These are phyloP conservation scores for Stenogyne calaminthoides DNA, from an alignment of 305 asterid species.

Conservation along the genomic window DNA sequence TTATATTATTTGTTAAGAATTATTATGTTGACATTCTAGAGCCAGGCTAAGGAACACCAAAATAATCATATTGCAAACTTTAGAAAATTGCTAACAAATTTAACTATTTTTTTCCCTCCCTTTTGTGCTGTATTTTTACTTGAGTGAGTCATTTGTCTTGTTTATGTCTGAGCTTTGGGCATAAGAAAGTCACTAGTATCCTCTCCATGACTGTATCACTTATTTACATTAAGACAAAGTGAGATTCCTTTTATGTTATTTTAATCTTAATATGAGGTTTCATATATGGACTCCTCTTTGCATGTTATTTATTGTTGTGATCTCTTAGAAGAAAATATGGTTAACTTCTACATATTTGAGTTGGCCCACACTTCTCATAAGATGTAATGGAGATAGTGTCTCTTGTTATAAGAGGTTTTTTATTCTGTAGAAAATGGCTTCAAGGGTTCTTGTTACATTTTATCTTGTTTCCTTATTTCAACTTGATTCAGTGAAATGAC, in stretches of 20 bases:
- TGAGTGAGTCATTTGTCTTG: not conserved
- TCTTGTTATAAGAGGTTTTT: slow-evolving; percentile 12
- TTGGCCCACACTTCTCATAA: too few species aligned
- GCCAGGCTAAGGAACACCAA: slow-evolving; percentile 2
- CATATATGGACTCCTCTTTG: too few species aligned
- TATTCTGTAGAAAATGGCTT: slow-evolving; percentile 23
- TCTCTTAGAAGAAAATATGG: too few species aligned
- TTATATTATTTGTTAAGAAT: slow-evolving; percentile 7
- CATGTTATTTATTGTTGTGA: too few species aligned
- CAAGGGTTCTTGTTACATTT: slow-evolving; percentile 6
- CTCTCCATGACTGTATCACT: too few species aligned
- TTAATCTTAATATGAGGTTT: too few species aligned
- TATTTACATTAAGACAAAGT: too few species aligned
- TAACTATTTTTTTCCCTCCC: not conserved
- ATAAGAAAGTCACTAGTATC: not conserved
- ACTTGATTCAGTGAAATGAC: slow-evolving; percentile 11
- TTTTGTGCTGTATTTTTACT: slow-evolving; percentile 11
- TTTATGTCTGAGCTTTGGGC: slow-evolving; percentile 4
- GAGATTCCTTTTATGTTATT: too few species aligned
- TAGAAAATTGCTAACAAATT: slow-evolving; percentile 12
- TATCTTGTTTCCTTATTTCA: slow-evolving; percentile 19
- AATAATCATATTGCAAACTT: not conserved
- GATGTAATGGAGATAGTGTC: too few species aligned
- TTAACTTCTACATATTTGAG: too few species aligned
- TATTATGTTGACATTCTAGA: not conserved